These are phyloP conservation scores for Phialophora macrospora DNA, from an alignment of 2,329 filamentous ascomycete genomes.

Conservation along the genomic window DNA sequence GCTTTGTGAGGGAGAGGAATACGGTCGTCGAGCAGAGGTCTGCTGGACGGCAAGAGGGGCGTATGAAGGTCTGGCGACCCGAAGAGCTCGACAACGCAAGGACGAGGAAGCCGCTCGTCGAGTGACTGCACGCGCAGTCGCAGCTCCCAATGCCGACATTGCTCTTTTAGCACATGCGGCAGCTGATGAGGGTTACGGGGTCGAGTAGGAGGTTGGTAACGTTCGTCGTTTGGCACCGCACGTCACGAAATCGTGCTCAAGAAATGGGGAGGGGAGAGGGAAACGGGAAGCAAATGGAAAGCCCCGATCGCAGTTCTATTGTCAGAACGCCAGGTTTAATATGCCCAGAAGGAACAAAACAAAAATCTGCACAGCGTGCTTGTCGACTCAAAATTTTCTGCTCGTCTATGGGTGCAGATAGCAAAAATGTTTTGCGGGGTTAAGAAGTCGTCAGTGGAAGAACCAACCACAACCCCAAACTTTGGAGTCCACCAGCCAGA, in stretches of 20 bases:
- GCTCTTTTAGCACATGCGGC: constrained; percentile 37
- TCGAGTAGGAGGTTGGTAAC: constrained; percentile 6
- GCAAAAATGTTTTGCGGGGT: constrained; percentile 33
- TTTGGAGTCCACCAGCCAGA: constrained; percentile 15
- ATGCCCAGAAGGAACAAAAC: constrained; percentile 12
- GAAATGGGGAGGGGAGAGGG: constrained; percentile 8
- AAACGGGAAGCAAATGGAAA: constrained; percentile 6
- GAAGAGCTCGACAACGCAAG: constrained; percentile 32
- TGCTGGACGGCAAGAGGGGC: constrained; percentile 25
- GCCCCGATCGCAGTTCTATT: constrained; percentile 18
- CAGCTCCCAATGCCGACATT: constrained; percentile 38
- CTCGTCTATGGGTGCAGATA: constrained; percentile 12
- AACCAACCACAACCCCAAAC: constrained; percentile 21
- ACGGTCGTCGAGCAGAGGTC: constrained; percentile 44
- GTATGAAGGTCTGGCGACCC: constrained; percentile 46
- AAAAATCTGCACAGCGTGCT: constrained; percentile 14
- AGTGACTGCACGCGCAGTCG: constrained; percentile 39
- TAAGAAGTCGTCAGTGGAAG: constrained; percentile 12
- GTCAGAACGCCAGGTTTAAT: constrained; percentile 15
- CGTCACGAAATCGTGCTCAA: constrained; percentile 1
- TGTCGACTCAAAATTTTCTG: constrained; percentile 30
- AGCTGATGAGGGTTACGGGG: constrained; percentile 27
- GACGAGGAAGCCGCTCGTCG: constrained; percentile 31
- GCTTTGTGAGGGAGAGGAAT: constrained; percentile 53
- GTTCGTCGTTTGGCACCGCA: constrained; percentile 5